A percentile compares a stretch with the other conserved stretches of the same genome.
phyloP scores from a whole-genome alignment of 2,329 filamentous ascomycete species.

The Annulohypoxylon truncatum region DNA sequence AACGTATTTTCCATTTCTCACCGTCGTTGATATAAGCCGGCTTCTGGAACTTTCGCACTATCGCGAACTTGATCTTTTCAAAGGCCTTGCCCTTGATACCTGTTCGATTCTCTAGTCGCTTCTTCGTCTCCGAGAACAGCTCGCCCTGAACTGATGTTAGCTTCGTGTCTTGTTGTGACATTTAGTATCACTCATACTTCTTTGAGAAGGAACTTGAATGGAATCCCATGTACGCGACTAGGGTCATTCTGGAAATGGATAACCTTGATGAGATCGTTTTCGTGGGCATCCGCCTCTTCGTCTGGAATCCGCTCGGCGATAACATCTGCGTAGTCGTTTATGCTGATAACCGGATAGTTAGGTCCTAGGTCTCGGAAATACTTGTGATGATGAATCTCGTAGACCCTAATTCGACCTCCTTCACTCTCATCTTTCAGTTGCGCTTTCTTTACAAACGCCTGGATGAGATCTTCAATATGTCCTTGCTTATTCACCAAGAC shows the following conservation, averaged over 20 bases:
- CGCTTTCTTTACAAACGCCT: conserved; percentile 81
- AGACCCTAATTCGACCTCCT: conserved; percentile 79
- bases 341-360: conserved; percentile 78
- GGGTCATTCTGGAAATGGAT: conserved; percentile 96
- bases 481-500: conserved; percentile 90
- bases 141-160: conserved; percentile 70
- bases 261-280: conserved; percentile 75
- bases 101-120: conserved; percentile 90
- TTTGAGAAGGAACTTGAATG: conserved; percentile 89
- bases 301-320: conserved; percentile 85
- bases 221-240: conserved; percentile 84
- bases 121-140: conserved; percentile 89
- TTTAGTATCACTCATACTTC: conserved; percentile 65
- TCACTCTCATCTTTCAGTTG: conserved; percentile 79
- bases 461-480: conserved; percentile 80
- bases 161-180: conserved; percentile 5
- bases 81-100: conserved; percentile 98
- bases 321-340: conserved; percentile 87
- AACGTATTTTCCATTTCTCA: conserved; percentile 58
- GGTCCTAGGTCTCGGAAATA: conserved; percentile 81
- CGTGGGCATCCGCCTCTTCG: conserved; percentile 71
- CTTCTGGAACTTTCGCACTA: conserved; percentile 77
- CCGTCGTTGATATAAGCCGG: conserved; percentile 89
- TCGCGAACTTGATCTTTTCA: conserved; percentile 96
- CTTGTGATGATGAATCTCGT: conserved; percentile 84